Evolutionary conservation across 371 early-diverging fungal species (phyloP).

Genomic region (Mucor lusitanicus): DNA sequence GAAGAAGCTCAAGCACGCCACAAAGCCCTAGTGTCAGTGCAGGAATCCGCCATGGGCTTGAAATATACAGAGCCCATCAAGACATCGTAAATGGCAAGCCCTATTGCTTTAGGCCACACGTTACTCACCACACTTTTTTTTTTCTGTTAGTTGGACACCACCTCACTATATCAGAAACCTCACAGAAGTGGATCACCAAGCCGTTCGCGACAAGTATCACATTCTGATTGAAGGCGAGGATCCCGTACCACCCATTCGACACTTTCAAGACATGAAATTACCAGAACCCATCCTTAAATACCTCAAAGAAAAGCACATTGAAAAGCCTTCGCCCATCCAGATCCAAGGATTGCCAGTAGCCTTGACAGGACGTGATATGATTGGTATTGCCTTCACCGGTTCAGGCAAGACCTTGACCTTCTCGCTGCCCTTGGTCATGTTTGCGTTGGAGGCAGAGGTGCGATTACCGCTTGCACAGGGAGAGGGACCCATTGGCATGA

Average conservation of each 20-base stretch:
- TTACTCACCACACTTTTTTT: background rate
- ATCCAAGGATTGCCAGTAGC: conserved; percentile 88
- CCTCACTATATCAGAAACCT: conserved; percentile 68
- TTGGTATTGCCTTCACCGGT: conserved; percentile 97
- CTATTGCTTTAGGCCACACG: no score
- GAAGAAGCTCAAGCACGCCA: conserved; percentile 80
- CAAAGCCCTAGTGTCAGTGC: conserved; percentile 82
- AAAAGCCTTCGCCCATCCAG: conserved; percentile 97
- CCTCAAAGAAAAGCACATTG: conserved; percentile 81
- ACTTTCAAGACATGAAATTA: conserved; percentile 78
- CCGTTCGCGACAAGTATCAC: conserved; percentile 66
- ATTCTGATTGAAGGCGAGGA: conserved; percentile 78
- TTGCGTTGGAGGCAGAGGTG: conserved; percentile 79
- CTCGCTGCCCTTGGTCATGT: conserved; percentile 87
- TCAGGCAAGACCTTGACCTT: conserved; percentile 99
- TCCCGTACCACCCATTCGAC: conserved; percentile 75
- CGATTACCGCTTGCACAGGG: conserved; percentile 78
- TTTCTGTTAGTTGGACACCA: conserved; percentile 70
- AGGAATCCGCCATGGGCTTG: conserved; percentile 87
- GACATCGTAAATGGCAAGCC: conserved; percentile 54
- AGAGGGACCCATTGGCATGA: conserved; percentile 92
- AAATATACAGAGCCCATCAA: conserved; percentile 85
- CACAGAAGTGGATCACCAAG: conserved; percentile 53
- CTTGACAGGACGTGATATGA: conserved; percentile 88
- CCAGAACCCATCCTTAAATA: conserved; percentile 81